Conservation (phyloP, 305 asterid genomes). For the Fraxinus angustifolia region DNA sequence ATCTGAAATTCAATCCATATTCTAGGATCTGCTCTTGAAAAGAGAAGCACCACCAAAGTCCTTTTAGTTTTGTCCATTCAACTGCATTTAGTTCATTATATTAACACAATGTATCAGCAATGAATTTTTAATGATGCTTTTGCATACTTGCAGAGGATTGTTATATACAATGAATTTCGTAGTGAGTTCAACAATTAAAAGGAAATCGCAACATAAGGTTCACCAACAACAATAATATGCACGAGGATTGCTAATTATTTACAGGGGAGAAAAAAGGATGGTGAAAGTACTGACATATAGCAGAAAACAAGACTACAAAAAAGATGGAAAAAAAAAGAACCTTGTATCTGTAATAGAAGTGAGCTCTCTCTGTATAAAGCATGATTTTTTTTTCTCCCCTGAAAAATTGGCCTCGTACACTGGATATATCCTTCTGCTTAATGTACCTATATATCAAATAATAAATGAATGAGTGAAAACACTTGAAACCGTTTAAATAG, state of each 20-base stretch:
- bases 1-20: background rate
- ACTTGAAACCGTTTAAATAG: background rate
- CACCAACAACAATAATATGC: background rate
- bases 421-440: conserved; percentile 74
- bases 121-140: background rate
- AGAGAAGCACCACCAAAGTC: background rate
- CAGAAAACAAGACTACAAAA: background rate
- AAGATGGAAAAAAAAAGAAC: conserved; percentile 33
- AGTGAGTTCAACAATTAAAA: background rate
- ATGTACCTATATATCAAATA: conserved; percentile 52
- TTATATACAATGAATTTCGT: background rate
- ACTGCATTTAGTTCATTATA: background rate
- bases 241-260: conserved; percentile 2
- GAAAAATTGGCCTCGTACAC: conserved; percentile 78
- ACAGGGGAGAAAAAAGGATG: background rate
- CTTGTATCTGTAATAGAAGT: conserved; percentile 96
- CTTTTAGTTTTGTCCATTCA: background rate
- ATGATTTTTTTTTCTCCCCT: conserved; percentile 74
- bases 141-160: background rate
- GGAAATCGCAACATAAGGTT: background rate
- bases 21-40: background rate
- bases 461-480: conserved; percentile 1
- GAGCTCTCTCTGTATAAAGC: conserved; percentile 95
- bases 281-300: background rate
- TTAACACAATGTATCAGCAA: background rate